These are phyloP conservation scores for Colletotrichum sp. DNA, from an alignment of 2,329 filamentous ascomycete genomes.

Conservation along the genomic window DNA sequence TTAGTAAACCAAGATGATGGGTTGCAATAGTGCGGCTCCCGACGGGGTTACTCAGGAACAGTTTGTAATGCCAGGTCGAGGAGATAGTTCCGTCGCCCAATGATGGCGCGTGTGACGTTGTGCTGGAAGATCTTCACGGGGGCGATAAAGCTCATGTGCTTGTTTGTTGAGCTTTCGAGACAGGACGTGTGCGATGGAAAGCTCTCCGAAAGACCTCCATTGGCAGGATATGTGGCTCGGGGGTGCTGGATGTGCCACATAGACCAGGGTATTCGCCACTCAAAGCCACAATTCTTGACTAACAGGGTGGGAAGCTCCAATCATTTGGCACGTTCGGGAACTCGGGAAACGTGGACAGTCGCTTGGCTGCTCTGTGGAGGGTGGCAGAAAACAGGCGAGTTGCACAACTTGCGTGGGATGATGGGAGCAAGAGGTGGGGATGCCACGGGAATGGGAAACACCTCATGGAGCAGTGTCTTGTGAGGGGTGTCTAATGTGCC, in stretches of 20 bases:
- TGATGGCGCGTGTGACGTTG: background rate
- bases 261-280: background rate
- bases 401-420: background rate
- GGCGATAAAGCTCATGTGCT: background rate
- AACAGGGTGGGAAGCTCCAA: background rate
- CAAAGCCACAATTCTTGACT: background rate
- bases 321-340: background rate
- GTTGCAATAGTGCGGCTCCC: background rate
- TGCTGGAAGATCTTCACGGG: background rate
- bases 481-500: background rate
- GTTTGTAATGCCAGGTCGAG: background rate
- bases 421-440: background rate
- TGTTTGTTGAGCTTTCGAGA: background rate
- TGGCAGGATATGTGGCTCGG: background rate
- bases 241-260: background rate
- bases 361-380: background rate
- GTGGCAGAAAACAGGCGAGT: background rate
- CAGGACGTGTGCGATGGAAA: background rate
- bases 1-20: background rate
- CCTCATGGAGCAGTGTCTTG: background rate
- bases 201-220: background rate
- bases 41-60: background rate
- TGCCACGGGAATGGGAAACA: background rate
- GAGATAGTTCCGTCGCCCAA: background rate
- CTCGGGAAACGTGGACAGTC: background rate